These are phyloP conservation scores for Mycena polygramma DNA, from an alignment of 768 basidiomycete genomes.

Conservation along the genomic window DNA sequence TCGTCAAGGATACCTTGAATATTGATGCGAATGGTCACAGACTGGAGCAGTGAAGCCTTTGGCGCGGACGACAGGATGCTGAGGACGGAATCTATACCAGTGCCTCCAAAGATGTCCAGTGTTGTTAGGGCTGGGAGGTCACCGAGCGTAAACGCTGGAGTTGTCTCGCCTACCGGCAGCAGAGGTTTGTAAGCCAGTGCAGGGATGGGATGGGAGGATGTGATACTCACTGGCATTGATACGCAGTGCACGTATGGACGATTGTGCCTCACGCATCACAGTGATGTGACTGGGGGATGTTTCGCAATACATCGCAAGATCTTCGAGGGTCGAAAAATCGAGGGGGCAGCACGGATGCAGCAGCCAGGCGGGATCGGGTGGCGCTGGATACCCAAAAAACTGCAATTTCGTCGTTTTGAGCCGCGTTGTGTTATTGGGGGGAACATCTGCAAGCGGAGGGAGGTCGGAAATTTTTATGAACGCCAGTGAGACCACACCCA, in stretches of 20 bases:
- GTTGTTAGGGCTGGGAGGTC: not conserved
- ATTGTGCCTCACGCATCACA: not conserved
- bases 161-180: not conserved
- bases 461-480: no score
- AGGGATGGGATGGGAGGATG: not conserved
- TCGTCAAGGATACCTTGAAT: no score
- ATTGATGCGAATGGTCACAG: no score
- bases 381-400: not conserved
- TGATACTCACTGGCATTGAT: not conserved
- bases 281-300: not conserved
- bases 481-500: no score
- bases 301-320: not conserved
- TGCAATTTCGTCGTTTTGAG: not conserved
- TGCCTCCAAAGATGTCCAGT: not conserved
- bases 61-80: no score
- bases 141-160: not conserved
- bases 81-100: no score
- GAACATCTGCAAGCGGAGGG: not conserved
- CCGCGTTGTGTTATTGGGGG: not conserved
- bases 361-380: conserved; percentile 1
- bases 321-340: conserved; percentile 6
- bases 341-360: conserved; percentile 7
- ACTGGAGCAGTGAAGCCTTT: no score
- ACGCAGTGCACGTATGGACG: not conserved
- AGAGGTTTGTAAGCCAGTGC: not conserved